Conservation (phyloP, 2,329 filamentous ascomycete species). For the Cercospora zeina region DNA sequence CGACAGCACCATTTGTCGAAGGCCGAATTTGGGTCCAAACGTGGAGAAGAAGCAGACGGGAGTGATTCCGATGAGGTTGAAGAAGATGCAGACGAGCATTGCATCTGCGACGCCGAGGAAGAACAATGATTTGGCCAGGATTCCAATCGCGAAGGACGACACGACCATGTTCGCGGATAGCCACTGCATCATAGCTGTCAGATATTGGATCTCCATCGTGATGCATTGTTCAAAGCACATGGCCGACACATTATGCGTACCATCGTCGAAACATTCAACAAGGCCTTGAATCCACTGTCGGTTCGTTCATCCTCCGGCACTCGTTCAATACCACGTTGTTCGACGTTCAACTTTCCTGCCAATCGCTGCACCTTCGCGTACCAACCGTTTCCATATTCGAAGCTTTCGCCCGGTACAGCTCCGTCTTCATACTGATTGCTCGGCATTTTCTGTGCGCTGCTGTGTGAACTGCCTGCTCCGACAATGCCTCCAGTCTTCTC, state of each 20-base stretch:
- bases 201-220: neutral
- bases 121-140: conserved; percentile 69
- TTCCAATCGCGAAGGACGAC: conserved; percentile 72
- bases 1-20: conserved; percentile 78
- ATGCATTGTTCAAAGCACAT: no score
- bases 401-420: conserved; percentile 60
- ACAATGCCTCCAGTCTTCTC: conserved; percentile 28
- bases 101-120: conserved; percentile 71
- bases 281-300: conserved; percentile 55
- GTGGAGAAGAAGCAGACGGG: conserved; percentile 76
- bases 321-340: conserved; percentile 73
- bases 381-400: conserved; percentile 56
- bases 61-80: conserved; percentile 71
- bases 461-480: conserved; percentile 12
- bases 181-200: conserved; percentile 56
- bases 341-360: conserved; percentile 65
- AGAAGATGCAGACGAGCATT: conserved; percentile 69
- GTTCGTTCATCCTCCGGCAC: conserved; percentile 69
- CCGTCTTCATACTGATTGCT: conserved; percentile 42
- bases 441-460: conserved; percentile 22
- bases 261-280: conserved; percentile 70
- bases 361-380: conserved; percentile 63
- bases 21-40: conserved; percentile 71
- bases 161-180: conserved; percentile 77
- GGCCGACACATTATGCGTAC: conserved; percentile 43